Base-by-base conservation (phyloP, 2,329 filamentous ascomycete genomes). In the Myriangium duriaei region DNA sequence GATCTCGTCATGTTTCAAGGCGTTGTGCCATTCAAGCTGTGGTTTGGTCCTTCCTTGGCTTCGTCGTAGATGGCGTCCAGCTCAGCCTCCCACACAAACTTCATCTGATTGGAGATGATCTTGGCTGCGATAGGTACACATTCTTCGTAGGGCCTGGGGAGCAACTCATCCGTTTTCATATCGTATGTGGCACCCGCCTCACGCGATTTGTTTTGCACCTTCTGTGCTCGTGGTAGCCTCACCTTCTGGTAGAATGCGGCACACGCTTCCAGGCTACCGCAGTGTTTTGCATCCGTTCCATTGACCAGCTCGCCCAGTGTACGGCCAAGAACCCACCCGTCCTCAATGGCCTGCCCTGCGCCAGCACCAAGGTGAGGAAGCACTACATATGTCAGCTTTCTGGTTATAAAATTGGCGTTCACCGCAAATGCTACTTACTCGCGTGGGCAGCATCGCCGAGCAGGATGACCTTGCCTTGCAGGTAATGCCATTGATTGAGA, bases 381-480 rank as follows among this genome's bases (percentile, higher is more conserved):
- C 28, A 70, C 39, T 41, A 18, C 16, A 11, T 15, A 4, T 12
- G 21, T 40, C 14, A 30, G 24, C n/a, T n/a, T 26, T 7, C 7
- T 26, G 7, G 7, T 26, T 7, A 7, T 26, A 7, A 26, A 7
- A n/a, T 26, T 26, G 7, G n/a, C 21, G n/a, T 7, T 26, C 21
- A 26, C 21, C 7, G n/a, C 7, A 26, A 32, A 5, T 14, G 5
- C 5, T 3, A 42, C 40, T 38, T 31, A 42, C 40, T 70, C 0
- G 73, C 74, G 49, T 79, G 75, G 0, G 75, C 76, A 0, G 75
- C 73, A 48, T 80, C 75, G 11, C 75, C 76, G 1, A 74, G 53
- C 2, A 79, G 60, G 1, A 61, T 53, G 9, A 65, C 57, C 26
- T 58, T 56, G 2, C 58, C 59, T 4, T 41, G 44, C 11, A 65